phyloP scores from a whole-genome alignment of 78 protist species.

The Speleostelium caveatum region DNA sequence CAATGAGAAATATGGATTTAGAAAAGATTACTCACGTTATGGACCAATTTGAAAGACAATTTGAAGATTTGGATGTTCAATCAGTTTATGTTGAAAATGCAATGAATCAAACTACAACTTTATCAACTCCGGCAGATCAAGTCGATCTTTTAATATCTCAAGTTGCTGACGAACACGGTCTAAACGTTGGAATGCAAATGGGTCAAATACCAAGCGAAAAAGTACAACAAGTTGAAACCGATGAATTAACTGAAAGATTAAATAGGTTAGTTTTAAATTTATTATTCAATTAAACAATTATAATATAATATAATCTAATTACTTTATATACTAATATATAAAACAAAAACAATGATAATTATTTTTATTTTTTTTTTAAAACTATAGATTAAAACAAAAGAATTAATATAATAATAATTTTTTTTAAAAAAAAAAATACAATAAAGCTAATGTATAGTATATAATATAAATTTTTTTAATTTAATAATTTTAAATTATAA shows the following conservation, averaged over 20 bases:
- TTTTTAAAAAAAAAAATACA: too few relatives aligned
- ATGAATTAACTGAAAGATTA: conserved; percentile 76
- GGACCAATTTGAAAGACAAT: conserved; percentile 97
- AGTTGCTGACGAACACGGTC: conserved; percentile 96
- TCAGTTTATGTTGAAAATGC: conserved; percentile 91
- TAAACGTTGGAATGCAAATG: conserved; percentile 84
- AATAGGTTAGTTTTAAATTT: too few relatives aligned
- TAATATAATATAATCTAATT: too few relatives aligned
- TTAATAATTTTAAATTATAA: too few relatives aligned
- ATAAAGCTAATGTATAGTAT: too few relatives aligned
- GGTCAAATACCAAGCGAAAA: conserved; percentile 66
- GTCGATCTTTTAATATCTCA: conserved; percentile 89
- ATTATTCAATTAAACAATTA: too few relatives aligned
- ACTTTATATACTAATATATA: too few relatives aligned
- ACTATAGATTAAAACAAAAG: too few relatives aligned
- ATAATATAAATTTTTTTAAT: too few relatives aligned
- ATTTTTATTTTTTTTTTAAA: too few relatives aligned
- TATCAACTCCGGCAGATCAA: conserved; percentile 94
- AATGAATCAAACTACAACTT: conserved; percentile 89
- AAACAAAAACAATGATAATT: too few relatives aligned
- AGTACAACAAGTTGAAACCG: conserved; percentile 78
- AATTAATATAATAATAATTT: too few relatives aligned
- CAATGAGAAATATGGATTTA: conserved; percentile 91
- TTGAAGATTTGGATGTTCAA: conserved; percentile 95
- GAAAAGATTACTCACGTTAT: conserved; percentile 91